A percentile compares a stretch with the other conserved stretches of the same genome.
phyloP scores from a whole-genome alignment of 495 filamentous ascomycete species.

The Neurospora tetraspora region DNA sequence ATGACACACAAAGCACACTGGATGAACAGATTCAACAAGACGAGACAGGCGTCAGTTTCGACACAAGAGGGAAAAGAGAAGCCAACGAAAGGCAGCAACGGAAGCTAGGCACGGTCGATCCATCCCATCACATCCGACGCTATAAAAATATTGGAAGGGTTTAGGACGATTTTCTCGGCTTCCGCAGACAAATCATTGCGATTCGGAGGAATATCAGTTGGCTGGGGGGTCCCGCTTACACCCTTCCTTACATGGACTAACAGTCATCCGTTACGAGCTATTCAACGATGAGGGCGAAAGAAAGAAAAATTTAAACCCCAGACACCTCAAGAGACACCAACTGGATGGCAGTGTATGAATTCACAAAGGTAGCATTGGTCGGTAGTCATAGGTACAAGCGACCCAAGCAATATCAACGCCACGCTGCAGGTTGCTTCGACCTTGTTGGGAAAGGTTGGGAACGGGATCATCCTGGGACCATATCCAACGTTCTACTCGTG shows the following conservation, averaged over 20 bases:
- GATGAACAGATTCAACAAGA: not conserved
- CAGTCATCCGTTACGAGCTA: not conserved
- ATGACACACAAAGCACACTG: not conserved
- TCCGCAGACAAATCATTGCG: conserved; percentile 17
- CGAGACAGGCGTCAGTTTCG: not conserved
- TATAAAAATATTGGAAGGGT: conserved; percentile 18
- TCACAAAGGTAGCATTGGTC: not conserved
- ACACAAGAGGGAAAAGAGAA: not conserved
- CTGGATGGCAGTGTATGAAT: no score
- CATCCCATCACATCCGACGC: not conserved
- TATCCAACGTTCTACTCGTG: no score
- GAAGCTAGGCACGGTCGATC: conserved; percentile 1
- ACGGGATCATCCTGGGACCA: no score
- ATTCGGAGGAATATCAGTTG: conserved; percentile 23
- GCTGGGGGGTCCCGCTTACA: conserved; percentile 11
- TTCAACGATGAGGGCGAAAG: not conserved
- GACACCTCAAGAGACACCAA: no score
- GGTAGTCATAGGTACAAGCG: not conserved
- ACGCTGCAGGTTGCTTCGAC: not conserved
- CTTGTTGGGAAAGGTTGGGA: no score
- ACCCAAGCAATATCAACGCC: not conserved
- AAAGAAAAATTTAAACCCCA: no score
- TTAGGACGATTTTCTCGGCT: conserved; percentile 20
- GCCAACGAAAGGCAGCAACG: conserved; percentile 8
- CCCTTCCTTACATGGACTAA: not conserved